Conservation (phyloP, 148 eudicot genomes). For the Amaranthus hypochondriacus region DNA sequence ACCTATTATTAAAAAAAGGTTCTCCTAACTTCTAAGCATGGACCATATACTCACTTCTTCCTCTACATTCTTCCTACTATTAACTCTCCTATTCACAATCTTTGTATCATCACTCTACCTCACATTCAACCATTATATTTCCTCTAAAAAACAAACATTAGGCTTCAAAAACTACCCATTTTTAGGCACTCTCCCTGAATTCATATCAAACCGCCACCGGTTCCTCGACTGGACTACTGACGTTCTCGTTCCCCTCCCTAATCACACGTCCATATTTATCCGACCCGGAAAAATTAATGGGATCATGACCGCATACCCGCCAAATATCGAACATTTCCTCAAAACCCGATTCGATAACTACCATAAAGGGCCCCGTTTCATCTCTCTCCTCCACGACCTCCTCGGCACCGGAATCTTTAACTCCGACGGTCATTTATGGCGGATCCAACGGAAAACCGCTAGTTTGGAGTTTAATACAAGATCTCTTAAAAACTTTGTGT, state of each 20-base stretch:
- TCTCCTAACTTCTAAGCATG: constrained; percentile 3
- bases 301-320: constrained; percentile 59
- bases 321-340: constrained; percentile 58
- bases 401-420: constrained; percentile 77
- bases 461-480: constrained; percentile 59
- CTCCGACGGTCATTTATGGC: constrained; percentile 55
- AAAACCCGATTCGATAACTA: constrained; percentile 60
- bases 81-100: background rate
- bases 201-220: constrained; percentile 63
- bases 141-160: background rate
- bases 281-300: constrained; percentile 54
- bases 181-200: constrained; percentile 49
- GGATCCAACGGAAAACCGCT: constrained; percentile 61
- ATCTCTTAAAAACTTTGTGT: constrained; percentile 48
- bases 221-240: constrained; percentile 64
- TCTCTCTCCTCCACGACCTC: constrained; percentile 42
- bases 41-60: background rate
- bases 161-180: constrained; percentile 66
- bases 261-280: constrained; percentile 47
- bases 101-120: background rate
- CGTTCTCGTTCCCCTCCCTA: constrained; percentile 38
- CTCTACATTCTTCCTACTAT: background rate
- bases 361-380: constrained; percentile 54
- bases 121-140: background rate
- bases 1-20: too few species aligned